Base-by-base conservation (phyloP, 2,329 filamentous ascomycete species). In the Apiospora sp. region DNA sequence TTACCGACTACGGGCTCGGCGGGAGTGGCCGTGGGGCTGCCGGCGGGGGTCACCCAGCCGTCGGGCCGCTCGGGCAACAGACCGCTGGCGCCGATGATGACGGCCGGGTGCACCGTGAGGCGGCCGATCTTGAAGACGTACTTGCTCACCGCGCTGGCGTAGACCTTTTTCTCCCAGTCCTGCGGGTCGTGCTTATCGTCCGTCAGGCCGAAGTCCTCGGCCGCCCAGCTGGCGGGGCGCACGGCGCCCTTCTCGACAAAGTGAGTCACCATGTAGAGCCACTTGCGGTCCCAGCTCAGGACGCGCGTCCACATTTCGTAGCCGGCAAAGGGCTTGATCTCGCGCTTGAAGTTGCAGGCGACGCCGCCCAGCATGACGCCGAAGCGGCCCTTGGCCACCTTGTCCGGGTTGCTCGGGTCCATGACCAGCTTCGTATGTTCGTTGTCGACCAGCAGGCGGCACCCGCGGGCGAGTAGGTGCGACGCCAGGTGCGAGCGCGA, bases 111-210 rank as follows among this genome's bases (percentile, higher is more conserved):
- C 4, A 98, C 90, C 0, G 96, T 98, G 78, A 96, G 86, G 34
- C 96, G 87, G 0, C 92, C 93, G 72, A 94, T 87, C 85, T 96
- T 96, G 81, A 94, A 91, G 54, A 96, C 93, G 81, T 96, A 96
- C 84, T 95, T 95, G 84, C 89, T 92, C 61, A 96, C 82, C 0
- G 91, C 91, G 0, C 92, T 92, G 0, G 93, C 94, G 76, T 92
- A 88, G 51, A 96, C 87, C 73, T 89, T 90, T 82, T 88, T 91
- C 80, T 90, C 86, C 81, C 89, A 89, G 43, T 87, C 79, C 46
- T 81, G 79, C 27, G 82, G 85, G 67, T 80, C 77, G 1, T 80
- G 81, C 37, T 83, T 75, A 4, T 22, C 43, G 30, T 27, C 48
- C 10, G 80, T 80, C 7, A 73, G 37, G 19, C 85, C 81, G 75